phyloP scores from a whole-genome alignment of 2,329 filamentous ascomycete genomes.

The Karstenula rhodostoma region DNA sequence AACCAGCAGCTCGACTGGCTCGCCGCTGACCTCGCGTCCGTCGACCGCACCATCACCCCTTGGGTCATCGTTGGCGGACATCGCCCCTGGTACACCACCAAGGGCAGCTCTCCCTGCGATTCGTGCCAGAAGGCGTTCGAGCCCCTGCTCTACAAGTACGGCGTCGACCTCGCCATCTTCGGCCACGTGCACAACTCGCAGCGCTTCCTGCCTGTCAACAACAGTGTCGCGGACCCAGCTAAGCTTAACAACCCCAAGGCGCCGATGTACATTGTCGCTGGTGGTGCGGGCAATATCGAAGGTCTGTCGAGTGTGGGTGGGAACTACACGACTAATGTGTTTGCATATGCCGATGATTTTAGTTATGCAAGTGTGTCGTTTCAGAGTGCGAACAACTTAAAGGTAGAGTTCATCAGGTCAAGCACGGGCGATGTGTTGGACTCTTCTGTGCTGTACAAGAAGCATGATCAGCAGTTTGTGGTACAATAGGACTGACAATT shows the following conservation, averaged over 20 bases:
- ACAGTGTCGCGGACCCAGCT: constrained; percentile 48
- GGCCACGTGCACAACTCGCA: constrained; percentile 68
- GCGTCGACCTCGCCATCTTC: constrained; percentile 65
- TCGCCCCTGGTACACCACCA: constrained; percentile 53
- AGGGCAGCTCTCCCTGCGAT: constrained; percentile 47
- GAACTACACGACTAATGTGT: constrained; percentile 56
- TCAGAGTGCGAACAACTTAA: constrained; percentile 55
- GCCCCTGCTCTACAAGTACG: constrained; percentile 62
- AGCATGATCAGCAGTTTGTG: constrained; percentile 7
- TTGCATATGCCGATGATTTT: constrained; percentile 62
- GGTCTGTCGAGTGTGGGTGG: constrained; percentile 56
- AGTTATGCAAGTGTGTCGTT: constrained; percentile 61
- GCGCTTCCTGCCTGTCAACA: constrained; percentile 55
- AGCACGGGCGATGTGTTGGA: constrained; percentile 47
- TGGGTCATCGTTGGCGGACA: constrained; percentile 59
- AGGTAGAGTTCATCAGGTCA: constrained; percentile 61
- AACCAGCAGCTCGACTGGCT: constrained; percentile 64
- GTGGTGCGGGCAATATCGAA: constrained; percentile 66
- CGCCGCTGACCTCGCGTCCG: constrained; percentile 62
- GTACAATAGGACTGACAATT: constrained; percentile 1
- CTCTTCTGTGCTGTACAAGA: constrained; percentile 11
- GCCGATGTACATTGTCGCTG: constrained; percentile 65
- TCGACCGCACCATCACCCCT: constrained; percentile 64
- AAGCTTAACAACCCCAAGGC: constrained; percentile 60
- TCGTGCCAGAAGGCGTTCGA: constrained; percentile 64